These are phyloP conservation scores for Talaromyces pinophilus DNA, from an alignment of 2,329 filamentous ascomycete genomes.

Conservation along the genomic window DNA sequence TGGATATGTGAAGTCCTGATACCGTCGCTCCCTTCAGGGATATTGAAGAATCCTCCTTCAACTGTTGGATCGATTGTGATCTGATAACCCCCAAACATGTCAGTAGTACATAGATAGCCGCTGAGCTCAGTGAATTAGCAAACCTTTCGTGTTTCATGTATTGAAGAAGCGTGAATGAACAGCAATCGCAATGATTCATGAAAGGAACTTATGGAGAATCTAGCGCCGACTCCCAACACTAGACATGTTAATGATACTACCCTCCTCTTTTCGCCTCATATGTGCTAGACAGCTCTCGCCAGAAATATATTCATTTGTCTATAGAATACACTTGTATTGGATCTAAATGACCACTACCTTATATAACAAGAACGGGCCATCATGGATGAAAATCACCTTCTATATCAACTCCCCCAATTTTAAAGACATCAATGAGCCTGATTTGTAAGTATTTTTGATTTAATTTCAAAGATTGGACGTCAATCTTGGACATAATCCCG, in stretches of 20 bases:
- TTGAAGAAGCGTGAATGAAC: neutral
- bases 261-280: neutral
- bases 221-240: neutral
- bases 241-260: too few species aligned
- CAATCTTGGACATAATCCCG: too few species aligned
- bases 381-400: too few species aligned
- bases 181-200: neutral
- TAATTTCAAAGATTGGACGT: too few species aligned
- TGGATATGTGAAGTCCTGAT: neutral
- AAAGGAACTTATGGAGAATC: neutral
- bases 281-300: neutral
- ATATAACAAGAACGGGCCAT: neutral
- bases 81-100: neutral
- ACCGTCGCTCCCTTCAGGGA: neutral
- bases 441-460: too few species aligned
- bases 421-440: too few species aligned
- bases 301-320: neutral
- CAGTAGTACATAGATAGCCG: neutral
- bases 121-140: too few species aligned
- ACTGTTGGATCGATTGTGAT: neutral
- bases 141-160: neutral
- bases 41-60: neutral
- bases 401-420: too few species aligned
- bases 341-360: neutral
- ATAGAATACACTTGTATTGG: neutral